Percentiles rank a stretch among this genome's conserved stretches.
phyloP scores from a whole-genome alignment of 495 filamentous ascomycete species.

The Pseudevernia furfuracea region DNA sequence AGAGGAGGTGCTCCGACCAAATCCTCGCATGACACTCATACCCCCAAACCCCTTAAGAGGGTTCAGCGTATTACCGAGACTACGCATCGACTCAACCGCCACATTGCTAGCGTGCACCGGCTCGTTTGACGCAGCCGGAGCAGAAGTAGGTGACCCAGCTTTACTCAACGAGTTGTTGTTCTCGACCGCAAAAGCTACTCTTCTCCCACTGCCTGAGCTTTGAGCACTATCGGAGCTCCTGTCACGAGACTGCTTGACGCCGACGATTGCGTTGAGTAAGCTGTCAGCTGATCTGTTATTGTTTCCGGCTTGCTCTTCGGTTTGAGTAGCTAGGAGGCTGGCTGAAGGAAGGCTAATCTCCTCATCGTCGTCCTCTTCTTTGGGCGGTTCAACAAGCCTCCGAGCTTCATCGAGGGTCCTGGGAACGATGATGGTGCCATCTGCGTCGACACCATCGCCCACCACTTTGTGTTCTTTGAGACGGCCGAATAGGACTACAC shows the following conservation, averaged over 20 bases:
- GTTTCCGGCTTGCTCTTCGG: slow-evolving; percentile 25
- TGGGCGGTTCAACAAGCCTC: slow-evolving; percentile 64
- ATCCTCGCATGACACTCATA: slow-evolving; percentile 63
- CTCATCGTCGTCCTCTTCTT: slow-evolving; percentile 49
- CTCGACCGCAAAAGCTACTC: slow-evolving; percentile 40
- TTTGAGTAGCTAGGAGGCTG: slow-evolving; percentile 33
- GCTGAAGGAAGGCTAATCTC: slow-evolving; percentile 34
- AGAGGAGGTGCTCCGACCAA: slow-evolving; percentile 52
- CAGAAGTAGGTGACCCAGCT: slow-evolving; percentile 11
- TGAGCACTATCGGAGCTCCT: slow-evolving; percentile 68
- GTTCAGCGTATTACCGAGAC: slow-evolving; percentile 73
- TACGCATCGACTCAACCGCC: slow-evolving; percentile 76
- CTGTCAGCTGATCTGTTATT: slow-evolving; percentile 45
- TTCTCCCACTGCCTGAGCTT: slow-evolving; percentile 54
- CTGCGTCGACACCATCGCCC: slow-evolving; percentile 36
- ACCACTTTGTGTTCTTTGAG: slow-evolving; percentile 56
- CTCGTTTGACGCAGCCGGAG: slow-evolving; percentile 11
- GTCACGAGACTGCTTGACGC: slow-evolving; percentile 55
- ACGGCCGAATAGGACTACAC: slow-evolving; percentile 66
- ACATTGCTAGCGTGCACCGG: slow-evolving; percentile 38
- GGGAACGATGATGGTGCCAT: slow-evolving; percentile 50
- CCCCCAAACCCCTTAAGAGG: slow-evolving; percentile 68
- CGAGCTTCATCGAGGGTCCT: slow-evolving; percentile 89
- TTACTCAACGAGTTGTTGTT: slow-evolving; percentile 16
- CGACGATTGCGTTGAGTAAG: slow-evolving; percentile 55